Evolutionary conservation across 2,329 filamentous ascomycete genomes (phyloP).

Genomic region (Claviceps sp.): DNA sequence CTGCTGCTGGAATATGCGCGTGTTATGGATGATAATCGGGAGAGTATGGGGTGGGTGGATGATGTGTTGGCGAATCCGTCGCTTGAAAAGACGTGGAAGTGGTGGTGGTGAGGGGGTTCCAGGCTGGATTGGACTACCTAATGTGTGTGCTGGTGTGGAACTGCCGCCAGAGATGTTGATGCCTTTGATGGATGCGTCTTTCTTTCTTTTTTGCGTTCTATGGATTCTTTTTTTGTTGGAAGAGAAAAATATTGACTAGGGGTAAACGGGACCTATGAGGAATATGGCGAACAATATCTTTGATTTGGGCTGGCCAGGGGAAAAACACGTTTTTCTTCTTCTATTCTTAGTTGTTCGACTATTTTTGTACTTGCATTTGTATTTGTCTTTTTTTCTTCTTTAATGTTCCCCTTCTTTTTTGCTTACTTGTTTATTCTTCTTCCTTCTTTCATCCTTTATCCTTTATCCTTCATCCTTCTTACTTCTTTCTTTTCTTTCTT

Average conservation of each 20-base stretch:
- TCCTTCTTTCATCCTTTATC: not conserved
- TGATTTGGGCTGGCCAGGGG: too few relatives aligned
- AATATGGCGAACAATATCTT: too few relatives aligned
- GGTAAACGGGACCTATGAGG: too few relatives aligned
- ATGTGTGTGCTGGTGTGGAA: too few relatives aligned
- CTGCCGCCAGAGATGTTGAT: too few relatives aligned
- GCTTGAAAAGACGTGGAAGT: slow-evolving; percentile 17
- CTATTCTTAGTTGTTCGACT: not conserved
- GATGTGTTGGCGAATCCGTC: slow-evolving; percentile 28
- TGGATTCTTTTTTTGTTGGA: too few relatives aligned
- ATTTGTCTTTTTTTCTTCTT: not conserved
- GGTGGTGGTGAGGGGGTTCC: slow-evolving; percentile 9
- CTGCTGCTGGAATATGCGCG: slow-evolving; percentile 51
- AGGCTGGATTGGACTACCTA: not conserved
- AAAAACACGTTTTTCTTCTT: not conserved
- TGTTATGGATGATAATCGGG: slow-evolving; percentile 36
- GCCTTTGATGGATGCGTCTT: too few relatives aligned
- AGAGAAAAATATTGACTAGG: too few relatives aligned
- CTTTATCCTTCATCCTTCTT: too few relatives aligned
- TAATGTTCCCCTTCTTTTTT: not conserved
- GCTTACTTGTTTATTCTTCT: not conserved
- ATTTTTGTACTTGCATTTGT: not conserved
- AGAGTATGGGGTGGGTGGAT: slow-evolving; percentile 41
- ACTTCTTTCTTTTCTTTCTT: not conserved
- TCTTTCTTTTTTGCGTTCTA: too few relatives aligned